Evolutionary conservation across 257 asterid genomes (phyloP).

Genomic region (Vinca minor): DNA sequence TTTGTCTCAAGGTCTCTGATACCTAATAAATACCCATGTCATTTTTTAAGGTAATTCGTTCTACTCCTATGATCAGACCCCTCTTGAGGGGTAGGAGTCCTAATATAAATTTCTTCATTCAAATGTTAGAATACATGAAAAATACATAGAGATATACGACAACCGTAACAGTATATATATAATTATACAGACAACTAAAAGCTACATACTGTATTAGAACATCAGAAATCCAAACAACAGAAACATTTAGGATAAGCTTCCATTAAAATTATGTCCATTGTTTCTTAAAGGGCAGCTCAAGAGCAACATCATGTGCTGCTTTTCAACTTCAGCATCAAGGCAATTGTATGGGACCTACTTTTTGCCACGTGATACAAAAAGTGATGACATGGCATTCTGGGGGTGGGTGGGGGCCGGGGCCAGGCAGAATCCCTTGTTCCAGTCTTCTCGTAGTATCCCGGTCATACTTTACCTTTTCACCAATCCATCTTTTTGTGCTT

Average conservation of each 20-base stretch:
- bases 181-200: neutral
- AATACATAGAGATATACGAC: too few species aligned
- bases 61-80: too few species aligned
- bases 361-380: slow-evolving; percentile 33
- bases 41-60: too few species aligned
- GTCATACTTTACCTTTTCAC: slow-evolving; percentile 47
- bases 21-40: too few species aligned
- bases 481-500: slow-evolving; percentile 70
- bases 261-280: neutral
- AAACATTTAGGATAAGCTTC: neutral
- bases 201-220: neutral
- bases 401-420: neutral
- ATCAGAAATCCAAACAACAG: too few species aligned
- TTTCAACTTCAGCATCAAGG: neutral
- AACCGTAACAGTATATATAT: too few species aligned
- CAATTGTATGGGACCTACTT: slow-evolving; percentile 27
- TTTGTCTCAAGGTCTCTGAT: too few species aligned
- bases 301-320: neutral
- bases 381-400: slow-evolving; percentile 15
- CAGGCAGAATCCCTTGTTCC: slow-evolving; percentile 43
- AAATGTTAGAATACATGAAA: too few species aligned
- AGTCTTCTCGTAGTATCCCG: slow-evolving; percentile 22
- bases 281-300: neutral
- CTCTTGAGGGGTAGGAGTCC: too few species aligned
- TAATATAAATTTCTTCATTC: too few species aligned